These are phyloP conservation scores for Clonostachys sp. DNA, from an alignment of 2,329 filamentous ascomycete species.

Conservation along the genomic window DNA sequence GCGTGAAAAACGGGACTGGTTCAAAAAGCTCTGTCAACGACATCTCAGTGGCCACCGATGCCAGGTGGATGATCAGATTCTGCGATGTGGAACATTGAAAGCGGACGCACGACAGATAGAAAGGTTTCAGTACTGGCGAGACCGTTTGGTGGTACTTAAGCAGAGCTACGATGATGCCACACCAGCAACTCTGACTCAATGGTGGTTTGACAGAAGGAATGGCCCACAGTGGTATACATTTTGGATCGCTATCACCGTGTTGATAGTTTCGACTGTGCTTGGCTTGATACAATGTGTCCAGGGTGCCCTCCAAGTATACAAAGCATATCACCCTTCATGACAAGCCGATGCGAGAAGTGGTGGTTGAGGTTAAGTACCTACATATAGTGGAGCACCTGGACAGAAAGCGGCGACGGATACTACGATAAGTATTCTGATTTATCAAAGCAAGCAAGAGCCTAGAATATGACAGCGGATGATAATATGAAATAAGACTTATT, in stretches of 20 bases:
- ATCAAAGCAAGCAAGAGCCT: too few species aligned
- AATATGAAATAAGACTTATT: too few species aligned
- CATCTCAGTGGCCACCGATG: neutral
- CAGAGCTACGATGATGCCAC: neutral
- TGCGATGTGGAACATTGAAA: neutral
- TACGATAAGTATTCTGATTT: too few species aligned
- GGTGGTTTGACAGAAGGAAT: neutral
- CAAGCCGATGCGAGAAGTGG: too few species aligned
- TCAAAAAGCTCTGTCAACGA: neutral
- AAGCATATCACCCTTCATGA: too few species aligned
- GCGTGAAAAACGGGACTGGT: neutral
- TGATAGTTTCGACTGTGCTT: neutral
- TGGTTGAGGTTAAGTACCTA: too few species aligned
- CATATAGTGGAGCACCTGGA: too few species aligned
- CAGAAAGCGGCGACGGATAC: too few species aligned
- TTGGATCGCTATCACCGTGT: neutral
- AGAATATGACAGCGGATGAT: too few species aligned
- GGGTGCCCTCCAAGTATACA: neutral
- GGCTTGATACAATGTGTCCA: neutral
- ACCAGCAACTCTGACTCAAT: neutral
- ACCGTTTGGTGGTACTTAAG: neutral
- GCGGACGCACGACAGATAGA: neutral
- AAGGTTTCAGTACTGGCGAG: neutral
- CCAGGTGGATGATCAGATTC: neutral
- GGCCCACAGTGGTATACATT: neutral